Evolutionary conservation across 768 basidiomycete species (phyloP).

Genomic region (Cyathus striatus): DNA sequence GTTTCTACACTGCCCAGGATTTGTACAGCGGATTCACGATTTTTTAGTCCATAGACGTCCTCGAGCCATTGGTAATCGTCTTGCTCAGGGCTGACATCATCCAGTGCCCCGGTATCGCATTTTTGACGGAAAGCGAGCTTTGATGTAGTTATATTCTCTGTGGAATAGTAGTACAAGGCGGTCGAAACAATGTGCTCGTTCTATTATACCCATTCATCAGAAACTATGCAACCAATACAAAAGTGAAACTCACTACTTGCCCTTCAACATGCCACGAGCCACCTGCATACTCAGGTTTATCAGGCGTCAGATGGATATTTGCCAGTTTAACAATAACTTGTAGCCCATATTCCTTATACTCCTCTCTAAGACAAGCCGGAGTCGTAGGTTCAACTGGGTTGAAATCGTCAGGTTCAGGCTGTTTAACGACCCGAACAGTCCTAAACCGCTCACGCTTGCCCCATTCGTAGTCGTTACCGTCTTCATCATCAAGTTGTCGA

Average conservation of each 20-base stretch:
- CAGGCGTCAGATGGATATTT: slow-evolving; percentile 23
- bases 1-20: slow-evolving; percentile 27
- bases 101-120: not conserved
- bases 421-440: not conserved
- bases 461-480: not conserved
- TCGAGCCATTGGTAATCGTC: slow-evolving; percentile 20
- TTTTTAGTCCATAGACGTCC: slow-evolving; percentile 18
- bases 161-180: slow-evolving; percentile 22
- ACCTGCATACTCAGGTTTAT: slow-evolving; percentile 18
- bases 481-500: not conserved
- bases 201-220: slow-evolving; percentile 4
- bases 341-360: slow-evolving; percentile 4
- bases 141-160: slow-evolving; percentile 17
- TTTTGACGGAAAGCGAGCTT: slow-evolving; percentile 18
- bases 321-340: slow-evolving; percentile 22
- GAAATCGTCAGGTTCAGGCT: slow-evolving; percentile 2
- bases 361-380: not conserved
- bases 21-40: slow-evolving; percentile 17
- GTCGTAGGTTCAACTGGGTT: not conserved
- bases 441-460: not conserved
- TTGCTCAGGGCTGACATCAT: slow-evolving; percentile 14
- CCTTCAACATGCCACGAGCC: slow-evolving; percentile 27
- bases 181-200: slow-evolving; percentile 29
- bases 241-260: slow-evolving; percentile 10
- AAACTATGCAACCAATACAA: not conserved